Evolutionary conservation across 73 alveolate genomes (phyloP).

Genomic region (Loxodes magnus): DNA sequence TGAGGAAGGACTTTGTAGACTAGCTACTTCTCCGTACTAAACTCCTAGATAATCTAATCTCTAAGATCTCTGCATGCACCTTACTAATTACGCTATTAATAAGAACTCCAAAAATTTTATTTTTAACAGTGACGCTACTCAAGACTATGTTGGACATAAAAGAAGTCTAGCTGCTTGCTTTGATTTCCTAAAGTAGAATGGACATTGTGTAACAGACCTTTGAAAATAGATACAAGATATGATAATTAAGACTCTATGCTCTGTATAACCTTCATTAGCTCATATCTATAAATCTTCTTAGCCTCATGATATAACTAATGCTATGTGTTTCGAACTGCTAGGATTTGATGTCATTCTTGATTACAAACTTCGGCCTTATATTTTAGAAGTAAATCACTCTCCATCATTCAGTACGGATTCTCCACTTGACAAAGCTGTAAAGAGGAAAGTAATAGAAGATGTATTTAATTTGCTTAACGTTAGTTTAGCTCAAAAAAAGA

Average conservation of each 20-base stretch:
- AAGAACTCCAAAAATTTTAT: constrained; percentile 32
- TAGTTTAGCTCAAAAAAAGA: neutral
- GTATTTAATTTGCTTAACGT: constrained; percentile 25
- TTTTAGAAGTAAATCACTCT: constrained; percentile 54
- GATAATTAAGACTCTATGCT: constrained; percentile 42
- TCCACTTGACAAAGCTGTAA: constrained; percentile 47
- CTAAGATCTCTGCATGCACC: constrained; percentile 40
- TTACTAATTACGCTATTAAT: constrained; percentile 49
- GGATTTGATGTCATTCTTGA: constrained; percentile 63
- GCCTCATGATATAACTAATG: constrained; percentile 42
- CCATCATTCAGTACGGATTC: constrained; percentile 60
- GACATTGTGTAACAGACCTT: constrained; percentile 33
- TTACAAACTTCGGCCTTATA: constrained; percentile 39
- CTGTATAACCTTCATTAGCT: constrained; percentile 46
- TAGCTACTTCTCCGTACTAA: constrained; percentile 60
- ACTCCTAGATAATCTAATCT: constrained; percentile 30
- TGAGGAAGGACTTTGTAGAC: constrained; percentile 77
- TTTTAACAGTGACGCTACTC: constrained; percentile 25
- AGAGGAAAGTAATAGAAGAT: constrained; percentile 41
- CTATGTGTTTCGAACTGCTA: constrained; percentile 51
- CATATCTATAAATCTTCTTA: constrained; percentile 43
- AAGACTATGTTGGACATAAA: constrained; percentile 43
- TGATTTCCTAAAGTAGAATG: constrained; percentile 20
- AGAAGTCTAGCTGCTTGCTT: constrained; percentile 27
- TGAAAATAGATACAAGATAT: constrained; percentile 34